Evolutionary conservation across 495 filamentous ascomycete species (phyloP), one percentile per base, ranked within the genome.

Genomic region (Letharia columbiana): DNA sequence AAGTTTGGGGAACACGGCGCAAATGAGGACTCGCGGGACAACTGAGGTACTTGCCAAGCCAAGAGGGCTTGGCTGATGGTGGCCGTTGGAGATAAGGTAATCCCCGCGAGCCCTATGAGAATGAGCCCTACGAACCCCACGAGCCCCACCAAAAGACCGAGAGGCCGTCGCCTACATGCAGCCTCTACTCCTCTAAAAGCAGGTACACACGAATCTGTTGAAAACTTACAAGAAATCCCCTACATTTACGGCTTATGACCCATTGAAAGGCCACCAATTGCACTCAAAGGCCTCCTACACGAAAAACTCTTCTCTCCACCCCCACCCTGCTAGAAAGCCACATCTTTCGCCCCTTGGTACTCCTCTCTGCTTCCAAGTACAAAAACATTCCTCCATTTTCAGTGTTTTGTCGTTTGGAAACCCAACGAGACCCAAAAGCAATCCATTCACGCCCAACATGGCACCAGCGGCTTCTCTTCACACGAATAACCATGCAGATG

Each of bases 231-330:
- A 28, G 23, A 28, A 28, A 28, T 8, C 2, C 20, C 7, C 11
- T 28, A 44, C 45, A 56, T 54, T 20, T 31, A 40, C 13, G 23
- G 18, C 50, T n/a, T 35, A 40, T 12, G 59, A 40, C 62, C 40
- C 52, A 42, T 64, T 35, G 8, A 31, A 68, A 62, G 68, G 70
- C 78, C 72, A 82, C 75, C 71, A 86, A 83, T 78, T 88, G 86
- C 85, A 86, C 84, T 88, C 87, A 85, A 82, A 78, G 83, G 84
- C 80, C 78, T 83, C 83, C 80, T 58, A 57, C 61, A 44, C 35
- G 41, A 7, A 37, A 4, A 47, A 42, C 28, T 15, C 18, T 61
- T 49, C 35, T 47, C 50, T 33, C 33, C 52, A 17, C 1, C 28
- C 28, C 52, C 52, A 56, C 52, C 33, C 23, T 35, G 7, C 12